Percentiles rank a stretch among this genome's conserved stretches.
These are phyloP conservation scores for Chaetomiaceae sp. DNA, from an alignment of 2,329 filamentous ascomycete genomes.

Conservation along the genomic window DNA sequence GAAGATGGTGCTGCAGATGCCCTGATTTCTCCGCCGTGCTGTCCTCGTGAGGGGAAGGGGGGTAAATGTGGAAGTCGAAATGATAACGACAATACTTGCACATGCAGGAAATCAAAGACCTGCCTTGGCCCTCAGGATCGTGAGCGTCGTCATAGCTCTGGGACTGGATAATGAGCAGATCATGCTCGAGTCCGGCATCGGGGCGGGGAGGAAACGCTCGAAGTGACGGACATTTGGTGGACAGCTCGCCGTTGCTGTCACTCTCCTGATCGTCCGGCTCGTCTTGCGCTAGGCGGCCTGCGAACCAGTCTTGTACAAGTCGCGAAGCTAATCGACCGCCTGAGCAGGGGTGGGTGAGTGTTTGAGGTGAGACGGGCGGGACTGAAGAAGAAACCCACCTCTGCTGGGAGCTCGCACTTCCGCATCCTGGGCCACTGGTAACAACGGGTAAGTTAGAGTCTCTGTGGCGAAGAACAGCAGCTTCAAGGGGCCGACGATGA, in stretches of 20 bases:
- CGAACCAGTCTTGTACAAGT: slow-evolving; percentile 20
- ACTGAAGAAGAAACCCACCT: slow-evolving; percentile 1
- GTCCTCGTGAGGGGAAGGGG: slow-evolving; percentile 11
- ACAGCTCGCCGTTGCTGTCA: background rate
- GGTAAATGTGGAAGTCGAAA: slow-evolving; percentile 27
- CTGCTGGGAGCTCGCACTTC: background rate
- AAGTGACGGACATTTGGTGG: slow-evolving; percentile 12
- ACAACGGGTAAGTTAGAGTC: slow-evolving; percentile 3
- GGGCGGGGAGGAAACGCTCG: slow-evolving; percentile 13
- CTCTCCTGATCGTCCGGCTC: background rate
- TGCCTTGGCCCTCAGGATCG: slow-evolving; percentile 9
- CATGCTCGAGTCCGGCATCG: slow-evolving; percentile 14
- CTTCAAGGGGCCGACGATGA: too few relatives aligned
- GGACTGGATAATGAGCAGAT: slow-evolving; percentile 16
- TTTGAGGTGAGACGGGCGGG: background rate
- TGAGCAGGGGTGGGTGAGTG: background rate
- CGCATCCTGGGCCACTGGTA: background rate
- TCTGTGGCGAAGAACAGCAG: too few relatives aligned
- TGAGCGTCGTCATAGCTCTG: slow-evolving; percentile 16
- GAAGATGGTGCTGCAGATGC: slow-evolving; percentile 25
- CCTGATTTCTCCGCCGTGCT: too few relatives aligned
- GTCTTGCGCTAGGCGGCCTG: slow-evolving; percentile 8
- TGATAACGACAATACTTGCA: slow-evolving; percentile 31
- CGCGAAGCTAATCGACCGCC: slow-evolving; percentile 17
- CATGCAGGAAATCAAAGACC: slow-evolving; percentile 24